Evolutionary conservation across 139 green algal species (phyloP).

Genomic region (Chlamydomonas sp.): DNA sequence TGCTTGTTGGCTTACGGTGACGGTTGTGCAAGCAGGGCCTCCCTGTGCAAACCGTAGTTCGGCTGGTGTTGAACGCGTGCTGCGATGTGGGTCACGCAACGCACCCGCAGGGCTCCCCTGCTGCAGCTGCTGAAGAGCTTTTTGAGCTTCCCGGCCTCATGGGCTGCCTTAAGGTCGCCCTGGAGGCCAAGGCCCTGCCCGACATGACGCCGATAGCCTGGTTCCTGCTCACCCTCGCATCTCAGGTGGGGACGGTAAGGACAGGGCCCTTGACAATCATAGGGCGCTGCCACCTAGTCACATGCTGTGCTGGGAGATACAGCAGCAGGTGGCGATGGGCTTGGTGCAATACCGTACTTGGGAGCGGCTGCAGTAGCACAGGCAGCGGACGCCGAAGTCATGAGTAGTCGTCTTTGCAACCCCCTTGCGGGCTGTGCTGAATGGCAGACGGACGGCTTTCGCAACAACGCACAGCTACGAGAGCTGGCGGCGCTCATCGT

Average conservation of each 20-base stretch:
- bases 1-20: too few species aligned
- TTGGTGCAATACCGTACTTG: too few species aligned
- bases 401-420: too few species aligned
- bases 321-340: too few species aligned
- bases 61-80: not conserved
- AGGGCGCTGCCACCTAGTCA: not conserved
- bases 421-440: too few species aligned
- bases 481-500: too few species aligned
- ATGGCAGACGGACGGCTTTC: too few species aligned
- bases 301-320: not conserved
- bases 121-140: slow-evolving; percentile 24
- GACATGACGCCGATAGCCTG: slow-evolving; percentile 43
- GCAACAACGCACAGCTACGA: too few species aligned
- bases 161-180: not conserved
- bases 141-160: slow-evolving; percentile 33
- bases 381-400: too few species aligned
- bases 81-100: not conserved
- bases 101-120: slow-evolving; percentile 17
- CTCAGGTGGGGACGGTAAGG: not conserved
- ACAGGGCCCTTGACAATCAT: not conserved
- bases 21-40: too few species aligned
- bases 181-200: not conserved
- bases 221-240: slow-evolving; percentile 38
- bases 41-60: too few species aligned
- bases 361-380: too few species aligned